Conservation (phyloP, 768 basidiomycete genomes). For the Kwoniella shandongensis region DNA sequence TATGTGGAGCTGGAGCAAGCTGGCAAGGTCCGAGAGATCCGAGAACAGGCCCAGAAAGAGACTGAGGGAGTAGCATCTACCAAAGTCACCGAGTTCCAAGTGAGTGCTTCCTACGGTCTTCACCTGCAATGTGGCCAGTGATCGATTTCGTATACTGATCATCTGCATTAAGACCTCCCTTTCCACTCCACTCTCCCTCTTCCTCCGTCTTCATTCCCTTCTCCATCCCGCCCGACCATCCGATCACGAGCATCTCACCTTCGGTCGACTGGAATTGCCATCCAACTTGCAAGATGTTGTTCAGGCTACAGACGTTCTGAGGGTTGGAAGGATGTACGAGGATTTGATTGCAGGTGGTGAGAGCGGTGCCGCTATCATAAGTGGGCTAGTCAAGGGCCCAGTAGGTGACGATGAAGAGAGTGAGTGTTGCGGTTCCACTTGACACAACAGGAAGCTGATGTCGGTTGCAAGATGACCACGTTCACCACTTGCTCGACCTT, state of each 20-base stretch:
- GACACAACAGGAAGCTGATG: background rate
- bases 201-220: slow-evolving; percentile 40
- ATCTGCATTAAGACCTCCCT: slow-evolving; percentile 16
- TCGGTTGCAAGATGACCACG: slow-evolving; percentile 29
- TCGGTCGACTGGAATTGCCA: slow-evolving; percentile 33
- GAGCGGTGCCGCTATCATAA: slow-evolving; percentile 21
- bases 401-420: slow-evolving; percentile 32
- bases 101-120: too few relatives aligned
- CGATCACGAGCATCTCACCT: slow-evolving; percentile 42
- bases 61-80: slow-evolving; percentile 8
- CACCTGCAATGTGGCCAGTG: too few relatives aligned
- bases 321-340: slow-evolving; percentile 42
- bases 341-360: slow-evolving; percentile 36
- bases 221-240: slow-evolving; percentile 44
- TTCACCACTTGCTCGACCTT: slow-evolving; percentile 34
- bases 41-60: slow-evolving; percentile 18
- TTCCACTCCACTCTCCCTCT: slow-evolving; percentile 28
- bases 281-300: slow-evolving; percentile 37
- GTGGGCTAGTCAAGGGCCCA: slow-evolving; percentile 26
- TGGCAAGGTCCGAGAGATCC: slow-evolving; percentile 35
- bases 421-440: slow-evolving; percentile 10
- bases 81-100: slow-evolving; percentile 25
- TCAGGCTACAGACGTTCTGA: slow-evolving; percentile 39
- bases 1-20: slow-evolving; percentile 39
- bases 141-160: background rate